Evolutionary conservation across 2,329 filamentous ascomycete species (phyloP).

Genomic region (Cadophora malorum): DNA sequence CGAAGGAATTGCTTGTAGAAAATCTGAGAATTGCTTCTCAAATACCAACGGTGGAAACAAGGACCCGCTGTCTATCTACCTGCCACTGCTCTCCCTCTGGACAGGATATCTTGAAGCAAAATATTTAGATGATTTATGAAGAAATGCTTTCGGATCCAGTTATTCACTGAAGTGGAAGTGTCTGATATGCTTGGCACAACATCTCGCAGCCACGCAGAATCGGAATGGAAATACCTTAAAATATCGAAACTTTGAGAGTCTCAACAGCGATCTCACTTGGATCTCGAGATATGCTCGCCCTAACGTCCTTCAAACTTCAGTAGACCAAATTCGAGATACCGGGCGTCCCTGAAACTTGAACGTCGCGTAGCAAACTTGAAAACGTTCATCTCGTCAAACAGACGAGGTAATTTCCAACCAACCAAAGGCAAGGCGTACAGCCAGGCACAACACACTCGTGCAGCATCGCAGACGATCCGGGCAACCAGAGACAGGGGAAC

Average conservation of each 20-base stretch:
- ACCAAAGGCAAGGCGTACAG: conserved; percentile 5
- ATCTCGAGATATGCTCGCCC: too few relatives aligned
- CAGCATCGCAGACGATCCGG: conserved; percentile 9
- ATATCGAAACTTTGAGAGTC: too few relatives aligned
- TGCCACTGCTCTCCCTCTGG: not conserved
- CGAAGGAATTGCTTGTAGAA: not conserved
- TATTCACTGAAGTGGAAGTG: not conserved
- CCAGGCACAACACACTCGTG: conserved; percentile 17
- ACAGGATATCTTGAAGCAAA: not conserved
- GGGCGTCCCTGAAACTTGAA: too few relatives aligned
- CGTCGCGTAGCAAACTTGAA: too few relatives aligned
- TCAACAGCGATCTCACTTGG: too few relatives aligned
- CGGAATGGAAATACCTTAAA: too few relatives aligned
- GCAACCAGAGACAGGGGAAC: conserved; percentile 1
- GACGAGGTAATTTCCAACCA: not conserved
- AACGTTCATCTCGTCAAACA: not conserved
- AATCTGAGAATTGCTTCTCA: not conserved
- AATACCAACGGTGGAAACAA: not conserved
- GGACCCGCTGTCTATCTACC: not conserved
- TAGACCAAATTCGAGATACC: too few relatives aligned
- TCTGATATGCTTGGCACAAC: not conserved
- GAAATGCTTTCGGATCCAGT: not conserved
- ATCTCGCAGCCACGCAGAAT: not conserved
- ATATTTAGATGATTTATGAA: not conserved
- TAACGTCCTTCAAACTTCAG: too few relatives aligned